These are phyloP conservation scores for Haplographium delicatum DNA, from an alignment of 495 filamentous ascomycete species.

Conservation along the genomic window DNA sequence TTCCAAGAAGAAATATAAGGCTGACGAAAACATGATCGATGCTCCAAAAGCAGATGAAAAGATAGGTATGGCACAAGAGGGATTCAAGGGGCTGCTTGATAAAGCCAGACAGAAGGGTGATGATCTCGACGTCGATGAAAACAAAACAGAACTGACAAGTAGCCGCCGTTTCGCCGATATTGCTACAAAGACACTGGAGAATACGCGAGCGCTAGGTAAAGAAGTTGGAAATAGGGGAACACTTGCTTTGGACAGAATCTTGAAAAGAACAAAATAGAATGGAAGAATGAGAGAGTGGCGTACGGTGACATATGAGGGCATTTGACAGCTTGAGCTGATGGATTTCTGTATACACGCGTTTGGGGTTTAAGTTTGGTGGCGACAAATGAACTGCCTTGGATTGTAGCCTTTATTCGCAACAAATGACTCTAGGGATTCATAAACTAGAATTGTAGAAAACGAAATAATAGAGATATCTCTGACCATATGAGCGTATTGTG, in stretches of 20 bases:
- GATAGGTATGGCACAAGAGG: constrained; percentile 7
- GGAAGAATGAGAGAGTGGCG: not conserved
- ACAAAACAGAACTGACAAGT: not conserved
- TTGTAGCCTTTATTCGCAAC: too few species aligned
- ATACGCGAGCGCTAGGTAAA: constrained; percentile 13
- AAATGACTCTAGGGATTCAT: too few species aligned
- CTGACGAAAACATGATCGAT: constrained; percentile 20
- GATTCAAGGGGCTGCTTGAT: constrained; percentile 21
- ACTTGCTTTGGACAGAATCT: constrained; percentile 1
- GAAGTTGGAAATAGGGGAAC: constrained; percentile 13
- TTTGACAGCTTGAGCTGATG: too few species aligned
- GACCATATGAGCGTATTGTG: too few species aligned
- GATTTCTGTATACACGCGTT: too few species aligned
- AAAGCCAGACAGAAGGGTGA: constrained; percentile 14
- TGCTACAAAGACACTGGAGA: constrained; percentile 17
- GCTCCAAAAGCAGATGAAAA: constrained; percentile 3
- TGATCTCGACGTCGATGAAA: not conserved
- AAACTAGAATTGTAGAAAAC: too few species aligned
- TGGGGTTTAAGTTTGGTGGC: too few species aligned
- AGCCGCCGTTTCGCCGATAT: constrained; percentile 11
- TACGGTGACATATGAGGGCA: not conserved
- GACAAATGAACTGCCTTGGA: too few species aligned
- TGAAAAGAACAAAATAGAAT: not conserved
- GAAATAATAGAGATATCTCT: too few species aligned
- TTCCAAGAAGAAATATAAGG: constrained; percentile 16